Conservation (phyloP, 2,329 filamentous ascomycete genomes). For the Myriangium duriaei region DNA sequence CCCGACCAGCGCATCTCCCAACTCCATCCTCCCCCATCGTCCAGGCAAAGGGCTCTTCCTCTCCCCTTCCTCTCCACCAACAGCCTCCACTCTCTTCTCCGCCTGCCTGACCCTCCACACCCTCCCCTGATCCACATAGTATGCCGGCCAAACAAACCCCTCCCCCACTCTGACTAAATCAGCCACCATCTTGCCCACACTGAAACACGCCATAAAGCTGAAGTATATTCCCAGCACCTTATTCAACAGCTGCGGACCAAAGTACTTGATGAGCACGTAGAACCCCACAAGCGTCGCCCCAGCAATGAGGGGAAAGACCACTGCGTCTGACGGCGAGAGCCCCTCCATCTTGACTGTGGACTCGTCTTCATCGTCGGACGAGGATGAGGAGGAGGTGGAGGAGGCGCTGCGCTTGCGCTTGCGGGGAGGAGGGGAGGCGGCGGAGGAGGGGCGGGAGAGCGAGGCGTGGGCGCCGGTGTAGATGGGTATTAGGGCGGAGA, state of each 20-base stretch:
- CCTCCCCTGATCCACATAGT: slow-evolving; percentile 44
- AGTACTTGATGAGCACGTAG: slow-evolving; percentile 81
- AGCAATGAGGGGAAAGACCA: slow-evolving; percentile 72
- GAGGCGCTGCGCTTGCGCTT: slow-evolving; percentile 21
- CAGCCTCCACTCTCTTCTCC: slow-evolving; percentile 16
- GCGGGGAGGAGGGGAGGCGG: slow-evolving; percentile 31
- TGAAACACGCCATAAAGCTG: slow-evolving; percentile 64
- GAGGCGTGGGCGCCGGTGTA: slow-evolving; percentile 77
- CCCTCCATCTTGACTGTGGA: slow-evolving; percentile 51
- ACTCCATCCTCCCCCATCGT: slow-evolving; percentile 33
- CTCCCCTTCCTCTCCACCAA: slow-evolving; percentile 14
- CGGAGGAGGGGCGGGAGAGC: slow-evolving; percentile 69
- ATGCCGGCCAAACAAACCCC: slow-evolving; percentile 59
- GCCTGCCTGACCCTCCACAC: slow-evolving; percentile 37
- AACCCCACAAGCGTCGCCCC: slow-evolving; percentile 58
- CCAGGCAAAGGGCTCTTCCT: slow-evolving; percentile 41
- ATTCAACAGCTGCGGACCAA: slow-evolving; percentile 72
- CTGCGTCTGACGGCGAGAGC: slow-evolving; percentile 63
- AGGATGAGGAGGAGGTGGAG: slow-evolving; percentile 18
- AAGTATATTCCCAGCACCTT: slow-evolving; percentile 76
- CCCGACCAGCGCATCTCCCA: slow-evolving; percentile 25
- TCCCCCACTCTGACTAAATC: slow-evolving; percentile 54
- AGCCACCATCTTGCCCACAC: slow-evolving; percentile 59
- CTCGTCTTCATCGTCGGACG: slow-evolving; percentile 36
- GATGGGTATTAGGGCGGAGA: slow-evolving; percentile 69